A percentile compares a stretch with the other conserved stretches of the same genome.
phyloP scores from a whole-genome alignment of 352 stramenopile species.

The Phytophthora melonis region DNA sequence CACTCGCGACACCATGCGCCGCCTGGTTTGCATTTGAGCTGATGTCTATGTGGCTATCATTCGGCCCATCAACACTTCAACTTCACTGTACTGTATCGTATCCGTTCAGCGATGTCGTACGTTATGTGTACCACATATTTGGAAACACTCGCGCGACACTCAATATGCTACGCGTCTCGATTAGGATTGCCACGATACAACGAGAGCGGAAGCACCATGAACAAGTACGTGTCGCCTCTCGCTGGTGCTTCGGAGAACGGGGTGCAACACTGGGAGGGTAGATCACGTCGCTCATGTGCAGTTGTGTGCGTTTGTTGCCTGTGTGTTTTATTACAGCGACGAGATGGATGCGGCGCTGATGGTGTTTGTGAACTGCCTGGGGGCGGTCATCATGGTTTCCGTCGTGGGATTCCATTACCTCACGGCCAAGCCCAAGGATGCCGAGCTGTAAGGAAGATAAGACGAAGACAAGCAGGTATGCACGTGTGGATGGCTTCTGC shows the following conservation, averaged over 20 bases:
- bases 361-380: slow-evolving; percentile 91
- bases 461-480: background rate
- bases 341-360: slow-evolving; percentile 90
- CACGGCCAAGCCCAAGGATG: slow-evolving; percentile 82
- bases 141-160: slow-evolving; percentile 15
- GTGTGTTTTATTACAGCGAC: slow-evolving; percentile 56
- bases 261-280: background rate
- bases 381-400: slow-evolving; percentile 89
- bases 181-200: slow-evolving; percentile 35
- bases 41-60: background rate
- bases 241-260: background rate
- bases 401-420: slow-evolving; percentile 92
- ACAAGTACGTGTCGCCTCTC: slow-evolving; percentile 50
- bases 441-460: slow-evolving; percentile 63
- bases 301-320: slow-evolving; percentile 7
- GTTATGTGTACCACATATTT: slow-evolving; percentile 13
- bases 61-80: background rate
- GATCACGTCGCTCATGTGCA: slow-evolving; percentile 7
- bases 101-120: slow-evolving; percentile 8
- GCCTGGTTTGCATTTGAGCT: background rate
- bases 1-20: no score
- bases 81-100: background rate
- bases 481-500: background rate
- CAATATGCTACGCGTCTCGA: slow-evolving; percentile 32
- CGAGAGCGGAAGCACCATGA: slow-evolving; percentile 41